Base-by-base conservation (phyloP, 805 yeast species). In the Tetrapisispora phaffii region DNA sequence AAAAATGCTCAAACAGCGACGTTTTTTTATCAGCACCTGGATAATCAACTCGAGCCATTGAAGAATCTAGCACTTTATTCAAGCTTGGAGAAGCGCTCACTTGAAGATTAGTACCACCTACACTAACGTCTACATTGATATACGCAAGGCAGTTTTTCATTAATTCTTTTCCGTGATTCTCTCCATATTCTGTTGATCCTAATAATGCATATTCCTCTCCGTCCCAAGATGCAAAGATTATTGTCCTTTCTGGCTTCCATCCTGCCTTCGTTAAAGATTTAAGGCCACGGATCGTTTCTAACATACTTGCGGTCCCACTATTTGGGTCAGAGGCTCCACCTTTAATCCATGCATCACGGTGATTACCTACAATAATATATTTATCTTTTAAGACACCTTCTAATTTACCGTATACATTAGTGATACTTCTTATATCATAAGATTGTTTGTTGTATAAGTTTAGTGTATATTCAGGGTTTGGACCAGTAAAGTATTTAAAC, bases 231-330 rank as follows among this genome's bases (percentile, higher is more conserved):
- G 79, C 77, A 66, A 89, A 88, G 55, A 81, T 79, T 15, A 89
- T 80, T 3, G 89, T 72, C 60, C 97, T 74, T 34, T 86, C 62
- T 0, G 97, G 97, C 39, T 71, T 69, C 97, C 97, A 89, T 48
- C 80, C 78, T 52, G 72, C 72, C 33, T 79, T 70, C 46, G 76
- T 79, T 61, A 88, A 66, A 24, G 76, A 70, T 17, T 85, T 77
- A 44, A 88, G 76, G 0, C 83, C 62, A 46, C 82, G 76, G 8
- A 85, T 77, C 47, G 88, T 64, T 51, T 89, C 93, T 20, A 89
- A 62, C 47, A 89, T 58, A 1, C 82, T 68, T 0, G 82, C 79
- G 1, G 93, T 79, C 0, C 95, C 94, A 4, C 94, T 79, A 51
- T 77, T 76, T 13, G 88, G 79, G 31, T 76, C 71, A 3, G 76